These are phyloP conservation scores for Huntiella abstrusa DNA, from an alignment of 2,329 filamentous ascomycete genomes.

Conservation along the genomic window DNA sequence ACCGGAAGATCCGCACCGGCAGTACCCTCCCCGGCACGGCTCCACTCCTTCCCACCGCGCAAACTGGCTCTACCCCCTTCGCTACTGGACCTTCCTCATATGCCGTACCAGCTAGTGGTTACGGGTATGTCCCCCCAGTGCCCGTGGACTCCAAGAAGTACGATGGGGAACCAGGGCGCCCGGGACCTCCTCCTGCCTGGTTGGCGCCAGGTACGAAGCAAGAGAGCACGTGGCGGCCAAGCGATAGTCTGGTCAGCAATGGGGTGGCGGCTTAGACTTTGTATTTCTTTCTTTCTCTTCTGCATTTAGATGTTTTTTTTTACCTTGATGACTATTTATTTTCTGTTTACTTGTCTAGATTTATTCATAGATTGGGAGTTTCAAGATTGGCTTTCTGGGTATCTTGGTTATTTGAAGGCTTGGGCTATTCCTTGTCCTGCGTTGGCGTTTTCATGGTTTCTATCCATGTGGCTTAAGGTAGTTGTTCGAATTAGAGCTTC, in stretches of 20 bases:
- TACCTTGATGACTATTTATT: constrained; percentile 14
- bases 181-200: constrained; percentile 28
- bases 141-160: constrained; percentile 1
- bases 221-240: constrained; percentile 57
- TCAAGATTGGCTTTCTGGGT: neutral
- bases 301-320: constrained; percentile 19
- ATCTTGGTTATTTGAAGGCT: neutral
- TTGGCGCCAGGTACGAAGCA: constrained; percentile 65
- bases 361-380: too few species aligned
- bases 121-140: constrained; percentile 2
- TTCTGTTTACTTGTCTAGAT: neutral
- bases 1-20: constrained; percentile 58
- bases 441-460: neutral
- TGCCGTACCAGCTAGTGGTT: constrained; percentile 2
- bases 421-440: constrained; percentile 1
- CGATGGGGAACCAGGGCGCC: constrained; percentile 3
- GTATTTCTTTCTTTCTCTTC: constrained; percentile 13
- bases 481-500: too few species aligned
- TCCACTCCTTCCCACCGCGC: constrained; percentile 46
- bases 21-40: constrained; percentile 17
- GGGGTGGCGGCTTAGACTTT: constrained; percentile 13
- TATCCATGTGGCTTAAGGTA: too few species aligned
- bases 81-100: neutral
- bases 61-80: neutral
- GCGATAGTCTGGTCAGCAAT: constrained; percentile 15